Base-by-base conservation (phyloP, 225 moss, liverwort and hornwort species). In the Ulota crispa region DNA sequence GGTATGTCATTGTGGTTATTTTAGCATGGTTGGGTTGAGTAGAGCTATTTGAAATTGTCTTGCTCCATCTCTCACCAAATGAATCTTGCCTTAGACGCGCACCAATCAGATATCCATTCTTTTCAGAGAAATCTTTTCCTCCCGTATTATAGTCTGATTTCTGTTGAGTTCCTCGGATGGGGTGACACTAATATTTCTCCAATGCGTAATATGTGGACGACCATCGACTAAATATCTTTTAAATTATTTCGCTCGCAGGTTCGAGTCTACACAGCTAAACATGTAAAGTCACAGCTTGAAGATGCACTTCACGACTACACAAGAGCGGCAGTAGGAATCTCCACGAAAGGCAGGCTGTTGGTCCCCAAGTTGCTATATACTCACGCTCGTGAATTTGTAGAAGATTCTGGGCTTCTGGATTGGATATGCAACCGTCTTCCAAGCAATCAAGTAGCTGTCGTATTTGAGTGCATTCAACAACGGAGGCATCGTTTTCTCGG, bases 371-470 rank as follows among this genome's bases (percentile, higher is more conserved):
- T 96, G 70, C 70, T 96, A 8, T 91, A 94, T 20, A 75, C 87
- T 14, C 94, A 93, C 54, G 94, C 91, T 43, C 91, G 92, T 45
- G 94, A 96, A 27, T 81, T 89, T 63, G 88, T 96, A 24, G 96
- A 93, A 47, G 92, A 94, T 54, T 78, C 68, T 10, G 86, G 53
- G 39, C 77, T 96, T 64, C 73, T 93, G 42, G 93, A 96, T 80
- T 96, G 96, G 96, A 82, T 96, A 24, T 93, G 94, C 79, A 89
- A 91, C 74, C 86, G 93, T 9, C 92, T 96, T 56, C 93, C 96
- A 2, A 84, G 89, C 64, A 86, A 82, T 63, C 96, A 96, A 88
- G 92, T 88, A 34, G 81, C 88, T 69, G 84, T 94, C 32, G 83
- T 96, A 21, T 85, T 79, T 70, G 94, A 94, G 76, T 93, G 92